Conservation (phyloP, 2,329 filamentous ascomycete genomes). For the Alternaria gansuensis region DNA sequence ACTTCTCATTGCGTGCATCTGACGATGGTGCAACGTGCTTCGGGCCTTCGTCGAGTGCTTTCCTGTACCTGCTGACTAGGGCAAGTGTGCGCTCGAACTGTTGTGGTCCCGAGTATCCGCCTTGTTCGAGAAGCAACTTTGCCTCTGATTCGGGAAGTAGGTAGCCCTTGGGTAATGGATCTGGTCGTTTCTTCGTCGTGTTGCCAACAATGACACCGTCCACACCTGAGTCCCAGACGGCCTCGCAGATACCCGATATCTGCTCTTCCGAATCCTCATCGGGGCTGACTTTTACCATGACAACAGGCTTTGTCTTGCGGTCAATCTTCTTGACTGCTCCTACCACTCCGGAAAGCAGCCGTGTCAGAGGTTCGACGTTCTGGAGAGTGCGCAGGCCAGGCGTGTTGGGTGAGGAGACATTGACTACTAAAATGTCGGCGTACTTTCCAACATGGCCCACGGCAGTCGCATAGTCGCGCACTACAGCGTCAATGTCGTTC, state of each 20-base stretch:
- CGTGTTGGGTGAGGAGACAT: slow-evolving; percentile 96
- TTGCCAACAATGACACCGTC: slow-evolving; percentile 97
- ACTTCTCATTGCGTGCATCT: slow-evolving; percentile 15
- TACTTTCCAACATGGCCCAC: slow-evolving; percentile 84
- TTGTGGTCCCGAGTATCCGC: slow-evolving; percentile 90
- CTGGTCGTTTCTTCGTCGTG: slow-evolving; percentile 85
- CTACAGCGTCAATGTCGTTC: slow-evolving; percentile 81
- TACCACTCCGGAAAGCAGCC: slow-evolving; percentile 83
- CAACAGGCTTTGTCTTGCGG: slow-evolving; percentile 75
- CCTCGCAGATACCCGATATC: slow-evolving; percentile 83
- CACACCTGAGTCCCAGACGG: slow-evolving; percentile 71
- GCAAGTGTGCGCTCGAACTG: slow-evolving; percentile 82
- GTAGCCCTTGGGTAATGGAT: slow-evolving; percentile 73
- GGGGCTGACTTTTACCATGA: slow-evolving; percentile 98
- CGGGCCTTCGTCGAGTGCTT: slow-evolving; percentile 57
- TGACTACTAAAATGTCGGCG: slow-evolving; percentile 96
- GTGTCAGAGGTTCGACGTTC: slow-evolving; percentile 80
- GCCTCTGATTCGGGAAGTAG: slow-evolving; percentile 72
- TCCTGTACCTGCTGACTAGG: slow-evolving; percentile 81
- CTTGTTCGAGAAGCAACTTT: slow-evolving; percentile 74
- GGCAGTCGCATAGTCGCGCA: slow-evolving; percentile 84
- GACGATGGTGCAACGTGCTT: slow-evolving; percentile 29
- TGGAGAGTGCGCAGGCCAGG: slow-evolving; percentile 89
- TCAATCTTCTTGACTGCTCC: slow-evolving; percentile 74
- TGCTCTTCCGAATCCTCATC: slow-evolving; percentile 90